Evolutionary conservation across 176 grass and related monocot genomes (phyloP).

Genomic region (Oryza punctata): DNA sequence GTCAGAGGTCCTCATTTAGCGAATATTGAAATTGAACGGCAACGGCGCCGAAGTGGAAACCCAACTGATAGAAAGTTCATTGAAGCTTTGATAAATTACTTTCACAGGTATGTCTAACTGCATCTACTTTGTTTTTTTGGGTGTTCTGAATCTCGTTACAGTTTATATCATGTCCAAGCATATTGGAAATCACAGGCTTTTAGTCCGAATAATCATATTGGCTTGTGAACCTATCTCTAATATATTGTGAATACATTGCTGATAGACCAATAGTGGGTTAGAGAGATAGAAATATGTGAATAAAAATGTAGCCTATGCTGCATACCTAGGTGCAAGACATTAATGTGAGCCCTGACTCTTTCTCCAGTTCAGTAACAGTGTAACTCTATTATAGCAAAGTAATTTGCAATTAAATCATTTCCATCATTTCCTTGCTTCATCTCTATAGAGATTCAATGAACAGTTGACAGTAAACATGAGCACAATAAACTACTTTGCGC

Average conservation of each 20-base stretch:
- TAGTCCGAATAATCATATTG: not conserved
- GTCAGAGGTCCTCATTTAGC: constrained; percentile 87
- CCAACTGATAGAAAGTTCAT: constrained; percentile 56
- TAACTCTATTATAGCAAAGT: not conserved
- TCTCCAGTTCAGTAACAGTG: not conserved
- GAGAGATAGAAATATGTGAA: not conserved
- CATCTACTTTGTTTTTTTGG: not conserved
- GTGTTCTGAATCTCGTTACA: constrained; percentile 8
- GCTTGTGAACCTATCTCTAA: not conserved
- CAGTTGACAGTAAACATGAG: not conserved
- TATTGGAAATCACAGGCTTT: constrained; percentile 17
- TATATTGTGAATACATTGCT: not conserved
- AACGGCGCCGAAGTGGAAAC: constrained; percentile 53
- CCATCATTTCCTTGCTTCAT: too few relatives aligned
- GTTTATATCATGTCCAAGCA: constrained; percentile 21
- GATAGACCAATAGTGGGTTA: not conserved
- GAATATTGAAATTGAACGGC: constrained; percentile 86
- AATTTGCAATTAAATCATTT: too few relatives aligned
- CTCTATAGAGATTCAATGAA: too few relatives aligned
- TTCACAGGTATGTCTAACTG: constrained; percentile 61
- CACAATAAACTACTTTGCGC: not conserved
- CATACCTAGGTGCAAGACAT: not conserved
- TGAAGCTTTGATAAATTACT: constrained; percentile 80
- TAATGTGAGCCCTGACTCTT: not conserved
- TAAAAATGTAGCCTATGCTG: not conserved